These are phyloP conservation scores for Dioszegia hungarica DNA, from an alignment of 768 basidiomycete species.

Conservation along the genomic window DNA sequence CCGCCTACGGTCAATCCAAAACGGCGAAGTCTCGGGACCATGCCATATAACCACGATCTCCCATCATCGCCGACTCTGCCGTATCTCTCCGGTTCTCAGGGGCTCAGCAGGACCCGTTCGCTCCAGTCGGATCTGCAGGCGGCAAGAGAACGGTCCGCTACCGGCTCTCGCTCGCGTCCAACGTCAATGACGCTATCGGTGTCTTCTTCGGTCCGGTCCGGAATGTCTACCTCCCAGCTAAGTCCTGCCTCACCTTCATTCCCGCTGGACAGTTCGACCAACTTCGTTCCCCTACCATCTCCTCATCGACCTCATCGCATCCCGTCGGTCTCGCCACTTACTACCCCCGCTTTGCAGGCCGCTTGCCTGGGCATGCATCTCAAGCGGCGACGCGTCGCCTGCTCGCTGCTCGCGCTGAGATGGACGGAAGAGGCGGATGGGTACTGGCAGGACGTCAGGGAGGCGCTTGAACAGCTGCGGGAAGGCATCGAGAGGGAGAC, in stretches of 20 bases:
- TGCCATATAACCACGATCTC: conserved; percentile 33
- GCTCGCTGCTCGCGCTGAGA: conserved; percentile 41
- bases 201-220: background rate
- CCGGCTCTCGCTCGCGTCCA: conserved; percentile 10
- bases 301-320: background rate
- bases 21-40: conserved; percentile 34
- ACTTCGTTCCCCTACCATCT: background rate
- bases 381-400: conserved; percentile 36
- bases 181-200: background rate
- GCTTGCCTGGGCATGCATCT: conserved; percentile 38
- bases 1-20: conserved; percentile 22
- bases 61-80: background rate
- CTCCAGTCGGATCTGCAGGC: conserved; percentile 24
- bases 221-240: background rate
- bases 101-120: conserved; percentile 9
- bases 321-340: conserved; percentile 25
- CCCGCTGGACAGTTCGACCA: background rate
- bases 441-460: conserved; percentile 24
- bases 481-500: conserved; percentile 9
- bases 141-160: conserved; percentile 16
- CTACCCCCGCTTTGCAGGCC: conserved; percentile 35
- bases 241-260: background rate
- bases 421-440: conserved; percentile 12
- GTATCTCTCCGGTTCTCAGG: background rate
- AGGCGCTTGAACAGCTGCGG: background rate